A percentile compares a stretch with the other conserved stretches of the same genome.
phyloP scores from a whole-genome alignment of 257 asterid species.

The Gentiana dahurica region DNA sequence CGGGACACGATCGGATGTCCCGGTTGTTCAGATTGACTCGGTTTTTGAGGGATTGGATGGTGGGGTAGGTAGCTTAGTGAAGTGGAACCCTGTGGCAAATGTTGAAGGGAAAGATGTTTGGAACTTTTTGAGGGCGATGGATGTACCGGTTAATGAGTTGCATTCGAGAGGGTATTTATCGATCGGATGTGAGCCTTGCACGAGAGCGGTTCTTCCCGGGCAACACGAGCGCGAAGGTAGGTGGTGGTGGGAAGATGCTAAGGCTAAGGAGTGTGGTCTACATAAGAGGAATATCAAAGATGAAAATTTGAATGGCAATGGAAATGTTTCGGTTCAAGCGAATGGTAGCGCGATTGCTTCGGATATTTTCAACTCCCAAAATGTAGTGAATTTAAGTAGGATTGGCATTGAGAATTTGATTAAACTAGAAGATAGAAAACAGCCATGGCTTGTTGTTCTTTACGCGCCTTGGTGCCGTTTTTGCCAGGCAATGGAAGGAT shows the following conservation, averaged over 20 bases:
- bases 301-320: constrained; percentile 31
- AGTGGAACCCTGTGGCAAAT: constrained; percentile 87
- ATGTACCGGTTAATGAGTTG: constrained; percentile 66
- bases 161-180: constrained; percentile 67
- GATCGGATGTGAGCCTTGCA: constrained; percentile 91
- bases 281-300: constrained; percentile 83
- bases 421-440: constrained; percentile 50
- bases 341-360: constrained; percentile 27
- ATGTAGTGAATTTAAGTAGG: constrained; percentile 46
- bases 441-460: constrained; percentile 71
- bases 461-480: constrained; percentile 91
- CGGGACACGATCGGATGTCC: constrained; percentile 76
- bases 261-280: constrained; percentile 86
- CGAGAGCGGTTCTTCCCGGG: constrained; percentile 71
- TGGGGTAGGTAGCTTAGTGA: constrained; percentile 72
- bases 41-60: constrained; percentile 75
- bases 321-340: constrained; percentile 20
- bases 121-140: constrained; percentile 64
- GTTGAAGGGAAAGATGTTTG: constrained; percentile 60
- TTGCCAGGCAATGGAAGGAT: constrained; percentile 24
- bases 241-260: constrained; percentile 99
- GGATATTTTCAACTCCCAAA: constrained; percentile 41
- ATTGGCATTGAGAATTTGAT: constrained; percentile 70
- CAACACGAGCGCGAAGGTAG: constrained; percentile 93
- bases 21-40: constrained; percentile 73